These are phyloP conservation scores for Calonectria pseudoturangicola DNA, from an alignment of 2,329 filamentous ascomycete species.

Conservation along the genomic window DNA sequence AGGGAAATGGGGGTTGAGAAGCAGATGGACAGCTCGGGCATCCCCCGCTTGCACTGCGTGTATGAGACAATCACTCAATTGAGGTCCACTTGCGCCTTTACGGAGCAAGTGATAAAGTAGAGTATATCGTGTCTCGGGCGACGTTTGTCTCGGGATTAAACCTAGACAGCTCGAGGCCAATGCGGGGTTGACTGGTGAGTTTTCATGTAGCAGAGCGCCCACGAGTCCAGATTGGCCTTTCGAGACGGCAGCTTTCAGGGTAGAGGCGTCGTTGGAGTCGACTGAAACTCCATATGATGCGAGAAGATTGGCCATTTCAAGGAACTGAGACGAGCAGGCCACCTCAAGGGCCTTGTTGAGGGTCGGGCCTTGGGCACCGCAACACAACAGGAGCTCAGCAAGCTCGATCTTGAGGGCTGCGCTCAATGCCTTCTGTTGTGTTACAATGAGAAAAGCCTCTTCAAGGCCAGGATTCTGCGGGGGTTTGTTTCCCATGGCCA, in stretches of 20 bases:
- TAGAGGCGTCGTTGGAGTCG: constrained; percentile 71
- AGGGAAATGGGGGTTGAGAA: constrained; percentile 70
- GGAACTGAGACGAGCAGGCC: constrained; percentile 69
- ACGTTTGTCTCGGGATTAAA: constrained; percentile 68
- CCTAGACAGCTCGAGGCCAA: constrained; percentile 71
- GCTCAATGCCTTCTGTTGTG: constrained; percentile 66
- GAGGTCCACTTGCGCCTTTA: constrained; percentile 69
- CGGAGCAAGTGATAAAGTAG: constrained; percentile 68
- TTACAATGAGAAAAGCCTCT: constrained; percentile 69
- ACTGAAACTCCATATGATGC: constrained; percentile 72
- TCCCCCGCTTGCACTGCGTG: constrained; percentile 70
- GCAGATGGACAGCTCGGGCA: constrained; percentile 66
- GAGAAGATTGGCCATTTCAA: constrained; percentile 73
- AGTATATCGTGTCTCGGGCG: constrained; percentile 65
- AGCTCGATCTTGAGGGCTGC: constrained; percentile 71
- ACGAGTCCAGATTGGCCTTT: constrained; percentile 68
- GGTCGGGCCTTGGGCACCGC: constrained; percentile 72
- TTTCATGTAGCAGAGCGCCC: constrained; percentile 67
- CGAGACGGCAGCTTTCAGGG: constrained; percentile 68
- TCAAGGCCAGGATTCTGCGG: constrained; percentile 69
- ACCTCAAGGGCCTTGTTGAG: constrained; percentile 69
- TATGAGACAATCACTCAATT: constrained; percentile 70
- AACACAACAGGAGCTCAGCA: constrained; percentile 74
- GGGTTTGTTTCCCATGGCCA: constrained; percentile 72
- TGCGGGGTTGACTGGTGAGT: constrained; percentile 64